Evolutionary conservation across 345 rosid species (phyloP).

Genomic region (Nephelium lappaceum): DNA sequence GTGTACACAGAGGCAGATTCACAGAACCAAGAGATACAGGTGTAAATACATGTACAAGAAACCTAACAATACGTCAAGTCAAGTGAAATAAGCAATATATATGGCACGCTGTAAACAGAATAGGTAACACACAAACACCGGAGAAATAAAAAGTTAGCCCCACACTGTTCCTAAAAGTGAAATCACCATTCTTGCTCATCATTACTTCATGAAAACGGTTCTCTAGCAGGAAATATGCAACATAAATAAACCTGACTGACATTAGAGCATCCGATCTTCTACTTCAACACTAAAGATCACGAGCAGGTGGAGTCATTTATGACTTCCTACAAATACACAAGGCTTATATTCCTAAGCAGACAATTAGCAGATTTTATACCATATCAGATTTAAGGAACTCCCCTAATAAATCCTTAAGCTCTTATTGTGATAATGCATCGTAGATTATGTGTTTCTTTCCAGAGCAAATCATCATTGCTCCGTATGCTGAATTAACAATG

Average conservation of each 20-base stretch:
- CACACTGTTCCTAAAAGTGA: not conserved
- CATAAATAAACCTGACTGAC: not conserved
- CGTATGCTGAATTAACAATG: not conserved
- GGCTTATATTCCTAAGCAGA: not conserved
- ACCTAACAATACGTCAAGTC: not conserved
- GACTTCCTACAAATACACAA: not conserved
- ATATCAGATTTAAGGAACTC: not conserved
- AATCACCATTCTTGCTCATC: not conserved
- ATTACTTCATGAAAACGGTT: not conserved
- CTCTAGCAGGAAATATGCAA: not conserved
- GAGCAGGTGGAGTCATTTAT: not conserved
- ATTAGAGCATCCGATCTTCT: not conserved
- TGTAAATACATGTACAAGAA: not conserved
- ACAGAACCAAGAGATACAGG: not conserved
- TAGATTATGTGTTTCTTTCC: not conserved
- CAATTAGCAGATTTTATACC: not conserved
- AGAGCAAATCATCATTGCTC: not conserved
- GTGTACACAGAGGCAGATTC: not conserved
- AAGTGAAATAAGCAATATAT: not conserved
- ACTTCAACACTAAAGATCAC: not conserved
- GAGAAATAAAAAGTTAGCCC: not conserved
- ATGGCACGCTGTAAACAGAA: not conserved
- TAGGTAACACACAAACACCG: not conserved
- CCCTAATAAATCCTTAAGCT: not conserved
- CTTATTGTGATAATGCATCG: not conserved